These are phyloP conservation scores for Raffaelea arxii DNA, from an alignment of 2,329 filamentous ascomycete genomes.

Conservation along the genomic window DNA sequence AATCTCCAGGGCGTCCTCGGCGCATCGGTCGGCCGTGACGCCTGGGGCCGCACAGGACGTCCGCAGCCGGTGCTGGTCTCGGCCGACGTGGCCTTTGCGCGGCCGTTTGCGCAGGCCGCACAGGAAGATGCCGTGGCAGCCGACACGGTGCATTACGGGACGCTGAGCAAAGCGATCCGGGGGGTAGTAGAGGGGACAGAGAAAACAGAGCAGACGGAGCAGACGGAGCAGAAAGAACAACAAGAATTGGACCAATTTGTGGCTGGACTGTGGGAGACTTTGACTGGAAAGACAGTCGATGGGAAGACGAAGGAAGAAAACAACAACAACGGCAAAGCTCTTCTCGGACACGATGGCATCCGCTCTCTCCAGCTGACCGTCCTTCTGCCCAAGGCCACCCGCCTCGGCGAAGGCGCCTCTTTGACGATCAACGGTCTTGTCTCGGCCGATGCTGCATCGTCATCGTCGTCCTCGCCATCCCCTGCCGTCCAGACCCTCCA, in stretches of 20 bases:
- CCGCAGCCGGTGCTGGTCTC: constrained; percentile 54
- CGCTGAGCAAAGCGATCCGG: constrained; percentile 56
- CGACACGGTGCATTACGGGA: constrained; percentile 71
- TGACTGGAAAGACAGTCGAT: too few relatives aligned
- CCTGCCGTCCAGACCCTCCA: constrained; percentile 25
- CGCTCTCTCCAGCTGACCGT: constrained; percentile 42
- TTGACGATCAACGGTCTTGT: constrained; percentile 9
- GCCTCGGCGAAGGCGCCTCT: constrained; percentile 12
- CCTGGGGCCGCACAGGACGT: constrained; percentile 53
- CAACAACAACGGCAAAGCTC: constrained; percentile 15
- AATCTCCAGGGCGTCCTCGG: constrained; percentile 51
- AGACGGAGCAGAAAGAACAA: too few relatives aligned
- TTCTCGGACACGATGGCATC: constrained; percentile 27
- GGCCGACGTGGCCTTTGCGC: constrained; percentile 45
- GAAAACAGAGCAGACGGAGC: constrained; percentile 4
- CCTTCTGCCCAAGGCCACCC: constrained; percentile 56
- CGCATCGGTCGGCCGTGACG: constrained; percentile 35
- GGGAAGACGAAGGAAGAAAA: too few relatives aligned
- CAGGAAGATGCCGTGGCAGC: constrained; percentile 51
- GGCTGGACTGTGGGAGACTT: too few relatives aligned
- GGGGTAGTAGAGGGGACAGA: constrained; percentile 23
- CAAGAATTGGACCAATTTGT: too few relatives aligned
- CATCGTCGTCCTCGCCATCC: background rate
- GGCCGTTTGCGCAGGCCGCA: constrained; percentile 43
- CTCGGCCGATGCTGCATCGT: background rate